These are phyloP conservation scores for Cystobasidium onofrii DNA, from an alignment of 768 basidiomycete genomes.

Conservation along the genomic window DNA sequence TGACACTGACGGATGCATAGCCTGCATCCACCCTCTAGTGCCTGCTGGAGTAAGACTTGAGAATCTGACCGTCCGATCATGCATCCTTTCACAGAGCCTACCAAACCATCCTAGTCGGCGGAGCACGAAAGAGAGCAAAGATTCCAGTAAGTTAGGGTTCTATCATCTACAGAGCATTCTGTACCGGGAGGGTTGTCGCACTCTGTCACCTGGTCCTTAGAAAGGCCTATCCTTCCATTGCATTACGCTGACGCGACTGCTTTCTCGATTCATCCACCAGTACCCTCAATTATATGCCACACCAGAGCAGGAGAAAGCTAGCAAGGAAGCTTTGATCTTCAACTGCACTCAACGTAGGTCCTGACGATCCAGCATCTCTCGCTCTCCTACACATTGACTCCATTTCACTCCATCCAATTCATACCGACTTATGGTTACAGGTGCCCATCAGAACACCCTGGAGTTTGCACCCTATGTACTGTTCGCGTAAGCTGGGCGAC, in stretches of 20 bases:
- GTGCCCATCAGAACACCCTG: conserved; percentile 23
- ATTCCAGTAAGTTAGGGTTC: conserved; percentile 3
- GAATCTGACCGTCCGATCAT: background rate
- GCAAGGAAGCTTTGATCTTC: conserved; percentile 24
- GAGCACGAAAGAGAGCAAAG: conserved; percentile 22
- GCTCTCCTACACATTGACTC: background rate
- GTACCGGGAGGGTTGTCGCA: too few species aligned
- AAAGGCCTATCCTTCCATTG: background rate
- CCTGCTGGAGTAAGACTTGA: too few species aligned
- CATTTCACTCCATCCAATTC: background rate
- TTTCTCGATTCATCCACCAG: background rate
- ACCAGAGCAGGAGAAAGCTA: conserved; percentile 24
- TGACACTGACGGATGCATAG: background rate
- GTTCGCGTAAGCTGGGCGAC: conserved; percentile 8
- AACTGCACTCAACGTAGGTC: conserved; percentile 17
- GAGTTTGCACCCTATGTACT: conserved; percentile 4
- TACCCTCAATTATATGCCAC: conserved; percentile 22
- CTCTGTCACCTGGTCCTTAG: too few species aligned
- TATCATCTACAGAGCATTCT: too few species aligned
- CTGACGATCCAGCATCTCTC: too few species aligned
- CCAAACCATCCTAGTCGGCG: conserved; percentile 4
- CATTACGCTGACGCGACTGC: background rate
- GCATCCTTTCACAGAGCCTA: background rate
- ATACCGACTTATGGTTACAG: too few species aligned
- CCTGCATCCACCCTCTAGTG: too few species aligned